Percentiles rank a stretch among this genome's conserved stretches.
Evolutionary conservation across 164 flowering plant species (phyloP).

Genomic region (Platanus orientalis): DNA sequence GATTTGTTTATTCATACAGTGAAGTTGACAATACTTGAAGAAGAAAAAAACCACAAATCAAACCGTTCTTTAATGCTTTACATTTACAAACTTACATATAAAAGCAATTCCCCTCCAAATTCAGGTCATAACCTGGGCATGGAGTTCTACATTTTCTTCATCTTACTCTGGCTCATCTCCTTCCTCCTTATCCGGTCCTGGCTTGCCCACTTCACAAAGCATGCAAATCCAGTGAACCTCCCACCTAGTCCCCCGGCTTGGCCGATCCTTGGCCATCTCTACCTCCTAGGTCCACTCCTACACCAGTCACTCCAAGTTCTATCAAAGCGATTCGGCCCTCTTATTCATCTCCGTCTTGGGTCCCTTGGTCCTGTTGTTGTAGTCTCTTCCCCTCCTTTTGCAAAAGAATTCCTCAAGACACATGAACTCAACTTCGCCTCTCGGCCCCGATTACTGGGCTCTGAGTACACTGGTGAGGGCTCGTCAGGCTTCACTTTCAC

Average conservation of each 20-base stretch:
- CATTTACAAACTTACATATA: no score
- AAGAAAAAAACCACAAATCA: no score
- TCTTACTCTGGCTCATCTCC: conserved; percentile 17
- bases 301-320: conserved; percentile 41
- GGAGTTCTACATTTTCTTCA: no score
- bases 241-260: conserved; percentile 47
- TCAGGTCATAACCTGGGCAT: no score
- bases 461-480: no score
- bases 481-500: no score
- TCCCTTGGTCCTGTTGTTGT: conserved; percentile 24
- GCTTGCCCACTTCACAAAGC: conserved; percentile 6
- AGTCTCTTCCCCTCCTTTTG: conserved; percentile 38
- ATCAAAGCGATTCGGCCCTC: conserved; percentile 31
- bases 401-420: conserved; percentile 41
- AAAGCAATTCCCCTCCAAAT: no score
- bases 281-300: conserved; percentile 32
- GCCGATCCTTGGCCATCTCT: conserved; percentile 47
- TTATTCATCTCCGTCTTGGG: conserved; percentile 36
- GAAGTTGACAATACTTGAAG: no score
- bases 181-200: conserved; percentile 9
- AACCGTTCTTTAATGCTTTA: no score
- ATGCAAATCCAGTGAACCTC: not conserved
- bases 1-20: no score
- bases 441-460: conserved; percentile 48
- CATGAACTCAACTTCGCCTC: conserved; percentile 30